phyloP scores from a whole-genome alignment of 2,329 filamentous ascomycete genomes.

The Whalleya microplaca region DNA sequence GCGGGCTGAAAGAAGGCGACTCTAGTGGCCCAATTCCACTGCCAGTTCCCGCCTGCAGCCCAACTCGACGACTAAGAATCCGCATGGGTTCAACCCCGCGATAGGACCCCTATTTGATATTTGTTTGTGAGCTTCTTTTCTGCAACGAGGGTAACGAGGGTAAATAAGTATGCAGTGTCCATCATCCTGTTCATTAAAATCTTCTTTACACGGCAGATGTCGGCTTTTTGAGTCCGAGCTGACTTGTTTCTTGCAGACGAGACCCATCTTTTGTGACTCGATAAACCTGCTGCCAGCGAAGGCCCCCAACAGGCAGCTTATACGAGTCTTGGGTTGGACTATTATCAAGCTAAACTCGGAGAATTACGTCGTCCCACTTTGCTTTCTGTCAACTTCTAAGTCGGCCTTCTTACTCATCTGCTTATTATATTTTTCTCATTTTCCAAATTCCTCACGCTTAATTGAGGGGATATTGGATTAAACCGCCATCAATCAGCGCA shows the following conservation, averaged over 20 bases:
- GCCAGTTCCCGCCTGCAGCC: constrained; percentile 36
- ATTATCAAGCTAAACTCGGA: not conserved
- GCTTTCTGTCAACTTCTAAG: not conserved
- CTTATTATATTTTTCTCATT: not conserved
- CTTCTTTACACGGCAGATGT: constrained; percentile 7
- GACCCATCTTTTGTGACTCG: constrained; percentile 25
- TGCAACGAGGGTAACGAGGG: constrained; percentile 53
- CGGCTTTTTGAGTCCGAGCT: constrained; percentile 26
- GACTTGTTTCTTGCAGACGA: constrained; percentile 18
- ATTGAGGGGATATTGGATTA: not conserved
- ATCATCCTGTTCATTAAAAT: not conserved
- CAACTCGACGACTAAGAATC: constrained; percentile 31
- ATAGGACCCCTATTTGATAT: constrained; percentile 52
- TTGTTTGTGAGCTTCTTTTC: constrained; percentile 67
- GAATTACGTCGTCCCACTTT: not conserved
- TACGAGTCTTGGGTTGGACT: not conserved
- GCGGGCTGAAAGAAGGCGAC: constrained; percentile 17
- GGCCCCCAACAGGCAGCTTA: not conserved
- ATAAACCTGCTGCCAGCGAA: not conserved
- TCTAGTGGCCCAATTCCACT: constrained; percentile 36
- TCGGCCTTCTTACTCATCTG: not conserved
- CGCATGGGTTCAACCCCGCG: constrained; percentile 59
- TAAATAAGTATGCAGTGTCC: constrained; percentile 35
- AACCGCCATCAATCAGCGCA: constrained; percentile 2
- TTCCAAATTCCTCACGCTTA: not conserved